Percentiles rank a stretch among this genome's conserved stretches.
These are phyloP conservation scores for Yamadazyma sp. DNA, from an alignment of 805 yeast genomes.

Conservation along the genomic window DNA sequence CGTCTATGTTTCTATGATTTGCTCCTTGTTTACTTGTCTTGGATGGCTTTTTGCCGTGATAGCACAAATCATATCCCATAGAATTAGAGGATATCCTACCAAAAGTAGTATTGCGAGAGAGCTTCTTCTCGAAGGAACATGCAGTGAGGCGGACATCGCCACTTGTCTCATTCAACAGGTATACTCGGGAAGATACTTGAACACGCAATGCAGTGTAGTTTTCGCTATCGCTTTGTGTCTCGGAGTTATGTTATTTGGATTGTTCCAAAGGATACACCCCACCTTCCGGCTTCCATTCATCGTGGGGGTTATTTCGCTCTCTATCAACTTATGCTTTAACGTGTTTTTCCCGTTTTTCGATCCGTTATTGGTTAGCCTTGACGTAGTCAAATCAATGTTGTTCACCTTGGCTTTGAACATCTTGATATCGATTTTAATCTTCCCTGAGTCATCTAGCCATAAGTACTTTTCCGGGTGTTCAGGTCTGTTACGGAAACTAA, in stretches of 20 bases:
- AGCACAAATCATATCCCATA: constrained; percentile 24
- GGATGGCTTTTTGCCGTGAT: constrained; percentile 27
- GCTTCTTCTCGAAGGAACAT: constrained; percentile 26
- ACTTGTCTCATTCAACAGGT: constrained; percentile 21
- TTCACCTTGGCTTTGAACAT: constrained; percentile 24
- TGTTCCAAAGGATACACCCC: constrained; percentile 19
- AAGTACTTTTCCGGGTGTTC: constrained; percentile 21
- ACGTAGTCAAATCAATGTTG: constrained; percentile 26
- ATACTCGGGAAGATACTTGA: constrained; percentile 27
- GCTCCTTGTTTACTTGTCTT: constrained; percentile 17
- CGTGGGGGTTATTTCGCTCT: constrained; percentile 21
- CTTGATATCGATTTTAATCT: constrained; percentile 20
- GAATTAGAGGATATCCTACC: constrained; percentile 27
- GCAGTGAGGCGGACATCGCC: constrained; percentile 20
- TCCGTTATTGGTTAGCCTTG: constrained; percentile 20
- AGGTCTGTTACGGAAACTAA: constrained; percentile 16
- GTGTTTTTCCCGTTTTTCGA: constrained; percentile 27
- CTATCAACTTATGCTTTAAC: constrained; percentile 25
- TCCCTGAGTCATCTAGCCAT: constrained; percentile 29
- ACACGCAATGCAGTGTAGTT: constrained; percentile 24
- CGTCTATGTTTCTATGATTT: constrained; percentile 16
- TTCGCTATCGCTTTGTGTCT: constrained; percentile 23
- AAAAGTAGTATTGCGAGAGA: constrained; percentile 15
- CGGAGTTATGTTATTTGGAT: constrained; percentile 24
- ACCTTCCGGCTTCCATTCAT: constrained; percentile 21